Base-by-base conservation (phyloP, 208 protist species). In the Lotmaria passim region DNA sequence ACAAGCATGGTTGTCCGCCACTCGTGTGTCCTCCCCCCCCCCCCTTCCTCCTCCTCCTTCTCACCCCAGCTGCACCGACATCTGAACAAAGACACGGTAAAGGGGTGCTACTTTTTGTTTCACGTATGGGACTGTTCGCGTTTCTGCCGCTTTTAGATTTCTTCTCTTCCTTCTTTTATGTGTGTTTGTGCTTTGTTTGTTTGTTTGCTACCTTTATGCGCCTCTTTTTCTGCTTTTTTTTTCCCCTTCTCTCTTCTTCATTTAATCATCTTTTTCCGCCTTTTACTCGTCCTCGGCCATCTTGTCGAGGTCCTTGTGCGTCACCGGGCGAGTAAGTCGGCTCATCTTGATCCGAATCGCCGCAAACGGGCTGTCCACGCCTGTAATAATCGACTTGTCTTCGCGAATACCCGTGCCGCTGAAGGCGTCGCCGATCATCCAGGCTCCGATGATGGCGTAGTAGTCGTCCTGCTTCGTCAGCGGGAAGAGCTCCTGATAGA, bases 361-460 rank as follows among this genome's bases (percentile, higher is more conserved):
- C 46, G 83, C 69, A 59, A 94, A 94, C 24, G 91, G 91, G 31
- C 83, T 91, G 10, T 94, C 85, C 12, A 94, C 67, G 6, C 87
- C 87, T 4, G 90, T 97, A 55, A 97, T 97, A 44, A 92, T 73
- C 8, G 75, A 77, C 66, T 86, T 90, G 66, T 97, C 93, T 69
- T 97, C 93, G 43, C 93, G 87, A 14, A 97, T 79, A 39, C 88
- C 90, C 0, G 82, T 93, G 19, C 93, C 93, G 55, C 83, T 82
- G 73, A 87, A 93, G 30, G 72, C 76, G 52, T 94, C 90, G 19
- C 93, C 90, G 39, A 97, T 78, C 70, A 97, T 87, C 93, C 93
- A 97, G 12, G 78, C 86, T 26, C 93, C 93, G n/a, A 97, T 63
- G 64, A 95, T 97, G 39, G 87, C 78, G 80, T 95, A 93, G 79